These are phyloP conservation scores for Curvularia eragrostidis DNA, from an alignment of 2,329 filamentous ascomycete species.

Conservation along the genomic window DNA sequence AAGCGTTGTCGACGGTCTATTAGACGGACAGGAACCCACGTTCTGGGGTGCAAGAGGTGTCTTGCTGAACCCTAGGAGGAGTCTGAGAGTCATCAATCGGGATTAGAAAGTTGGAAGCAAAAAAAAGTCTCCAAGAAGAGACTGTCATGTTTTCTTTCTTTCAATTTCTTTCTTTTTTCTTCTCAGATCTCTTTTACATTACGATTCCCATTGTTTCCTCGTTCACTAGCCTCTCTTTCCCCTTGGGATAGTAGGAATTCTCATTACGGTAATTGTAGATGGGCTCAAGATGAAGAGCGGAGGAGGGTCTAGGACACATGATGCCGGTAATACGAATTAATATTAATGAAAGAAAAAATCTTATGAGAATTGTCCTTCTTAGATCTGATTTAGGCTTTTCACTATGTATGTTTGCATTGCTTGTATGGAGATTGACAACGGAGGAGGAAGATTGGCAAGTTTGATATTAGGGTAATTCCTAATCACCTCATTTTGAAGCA, in stretches of 20 bases:
- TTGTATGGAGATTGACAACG: not conserved
- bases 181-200: not conserved
- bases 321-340: not conserved
- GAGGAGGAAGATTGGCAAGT: not conserved
- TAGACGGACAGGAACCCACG: constrained; percentile 70
- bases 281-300: not conserved
- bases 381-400: not conserved
- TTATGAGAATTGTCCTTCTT: not conserved
- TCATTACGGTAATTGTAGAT: not conserved
- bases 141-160: not conserved
- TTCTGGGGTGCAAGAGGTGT: constrained; percentile 69
- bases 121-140: not conserved
- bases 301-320: not conserved
- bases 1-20: constrained; percentile 64
- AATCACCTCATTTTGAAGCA: no score
- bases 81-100: constrained; percentile 71
- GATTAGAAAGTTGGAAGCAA: constrained; percentile 53
- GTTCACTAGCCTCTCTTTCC: not conserved
- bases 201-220: no score
- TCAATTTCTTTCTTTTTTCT: not conserved
- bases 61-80: constrained; percentile 70
- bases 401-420: not conserved
- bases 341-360: not conserved
- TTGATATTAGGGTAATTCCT: no score
- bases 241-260: not conserved